Percentiles rank a stretch among this genome's conserved stretches.
These are phyloP conservation scores for Nakazawaea ernobii DNA, from an alignment of 805 yeast species.

Conservation along the genomic window DNA sequence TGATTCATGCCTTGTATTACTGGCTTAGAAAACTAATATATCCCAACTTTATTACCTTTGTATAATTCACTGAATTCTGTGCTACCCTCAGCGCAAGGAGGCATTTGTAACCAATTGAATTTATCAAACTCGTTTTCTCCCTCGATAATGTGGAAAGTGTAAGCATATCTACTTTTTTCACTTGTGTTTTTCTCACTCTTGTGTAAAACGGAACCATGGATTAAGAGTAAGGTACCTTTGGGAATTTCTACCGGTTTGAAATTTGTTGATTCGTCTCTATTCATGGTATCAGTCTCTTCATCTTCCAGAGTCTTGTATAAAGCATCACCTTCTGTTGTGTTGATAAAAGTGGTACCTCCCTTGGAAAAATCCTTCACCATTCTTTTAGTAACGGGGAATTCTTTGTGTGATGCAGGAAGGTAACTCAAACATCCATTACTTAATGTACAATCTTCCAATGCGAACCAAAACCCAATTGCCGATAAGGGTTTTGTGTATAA, in stretches of 20 bases:
- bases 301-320: slow-evolving; percentile 16
- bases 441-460: slow-evolving; percentile 65
- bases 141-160: slow-evolving; percentile 76
- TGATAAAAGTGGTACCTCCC: slow-evolving; percentile 53
- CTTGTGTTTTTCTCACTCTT: slow-evolving; percentile 60
- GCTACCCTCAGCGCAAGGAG: slow-evolving; percentile 54
- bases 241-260: slow-evolving; percentile 55
- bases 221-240: slow-evolving; percentile 67
- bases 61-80: slow-evolving; percentile 34
- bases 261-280: slow-evolving; percentile 28
- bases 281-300: slow-evolving; percentile 21
- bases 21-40: slow-evolving; percentile 2
- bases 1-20: slow-evolving; percentile 47
- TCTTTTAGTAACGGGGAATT: slow-evolving; percentile 49
- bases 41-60: slow-evolving; percentile 11
- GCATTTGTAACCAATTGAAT: slow-evolving; percentile 74
- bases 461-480: slow-evolving; percentile 79
- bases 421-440: slow-evolving; percentile 66
- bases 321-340: slow-evolving; percentile 17
- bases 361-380: slow-evolving; percentile 51
- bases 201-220: slow-evolving; percentile 68
- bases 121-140: slow-evolving; percentile 57
- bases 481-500: slow-evolving; percentile 65
- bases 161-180: slow-evolving; percentile 58
- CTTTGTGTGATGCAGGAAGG: slow-evolving; percentile 66